These are phyloP conservation scores for Annulohypoxylon stygium DNA, from an alignment of 495 filamentous ascomycete genomes.

Conservation along the genomic window DNA sequence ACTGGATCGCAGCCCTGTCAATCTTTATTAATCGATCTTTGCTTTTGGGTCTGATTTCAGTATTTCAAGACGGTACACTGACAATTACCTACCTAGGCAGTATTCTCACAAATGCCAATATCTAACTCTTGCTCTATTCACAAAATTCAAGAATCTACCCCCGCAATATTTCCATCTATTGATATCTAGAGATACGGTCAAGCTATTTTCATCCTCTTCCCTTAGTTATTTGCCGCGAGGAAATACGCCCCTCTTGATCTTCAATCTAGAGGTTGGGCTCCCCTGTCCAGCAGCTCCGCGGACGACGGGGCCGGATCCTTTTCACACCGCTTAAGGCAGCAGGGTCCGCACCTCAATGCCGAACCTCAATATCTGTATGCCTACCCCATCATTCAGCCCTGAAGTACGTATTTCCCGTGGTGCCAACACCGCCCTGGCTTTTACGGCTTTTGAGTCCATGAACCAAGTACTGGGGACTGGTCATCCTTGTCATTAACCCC, in stretches of 20 bases:
- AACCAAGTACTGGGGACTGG: neutral
- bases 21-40: too few species aligned
- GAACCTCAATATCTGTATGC: neutral
- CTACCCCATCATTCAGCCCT: neutral
- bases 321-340: neutral
- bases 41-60: too few species aligned
- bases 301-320: slow-evolving; percentile 7
- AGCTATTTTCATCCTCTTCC: neutral
- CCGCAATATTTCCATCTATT: too few species aligned
- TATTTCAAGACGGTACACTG: too few species aligned
- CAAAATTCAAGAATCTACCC: too few species aligned
- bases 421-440: neutral
- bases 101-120: too few species aligned
- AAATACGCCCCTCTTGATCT: neutral
- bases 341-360: neutral
- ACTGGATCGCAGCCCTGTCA: too few species aligned
- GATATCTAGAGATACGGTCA: neutral
- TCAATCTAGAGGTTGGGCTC: neutral
- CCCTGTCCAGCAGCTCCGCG: neutral
- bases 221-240: neutral
- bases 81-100: too few species aligned
- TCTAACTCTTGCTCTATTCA: too few species aligned
- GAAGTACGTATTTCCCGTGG: neutral
- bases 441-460: neutral
- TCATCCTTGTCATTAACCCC: neutral